These are phyloP conservation scores for Nephelium lappaceum DNA, from an alignment of 345 rosid genomes.

Conservation along the genomic window DNA sequence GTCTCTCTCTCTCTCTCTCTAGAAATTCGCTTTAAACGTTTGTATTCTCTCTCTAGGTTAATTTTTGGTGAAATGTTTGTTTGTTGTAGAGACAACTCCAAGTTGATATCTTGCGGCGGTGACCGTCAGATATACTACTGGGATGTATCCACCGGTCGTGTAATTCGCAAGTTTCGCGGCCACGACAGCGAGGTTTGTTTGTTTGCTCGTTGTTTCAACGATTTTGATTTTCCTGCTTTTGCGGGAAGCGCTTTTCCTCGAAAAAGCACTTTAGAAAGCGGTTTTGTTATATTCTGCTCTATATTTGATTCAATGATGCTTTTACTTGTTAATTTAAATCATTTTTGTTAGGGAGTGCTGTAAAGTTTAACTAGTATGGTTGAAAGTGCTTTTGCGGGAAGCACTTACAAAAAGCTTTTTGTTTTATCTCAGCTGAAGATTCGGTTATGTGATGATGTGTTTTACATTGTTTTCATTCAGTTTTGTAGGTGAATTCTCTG, in stretches of 20 bases:
- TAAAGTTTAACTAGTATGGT: neutral
- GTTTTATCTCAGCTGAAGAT: neutral
- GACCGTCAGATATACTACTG: constrained; percentile 93
- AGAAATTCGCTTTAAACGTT: neutral
- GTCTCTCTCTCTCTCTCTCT: constrained; percentile 33
- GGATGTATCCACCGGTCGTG: constrained; percentile 94
- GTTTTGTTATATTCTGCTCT: neutral
- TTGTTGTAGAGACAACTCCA: constrained; percentile 71
- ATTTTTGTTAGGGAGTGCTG: constrained; percentile 40
- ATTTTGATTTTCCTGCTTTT: neutral
- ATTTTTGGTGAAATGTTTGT: neutral
- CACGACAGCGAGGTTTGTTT: constrained; percentile 78
- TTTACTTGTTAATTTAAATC: neutral
- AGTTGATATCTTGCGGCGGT: constrained; percentile 89
- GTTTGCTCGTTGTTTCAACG: neutral
- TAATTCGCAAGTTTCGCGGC: constrained; percentile 90
- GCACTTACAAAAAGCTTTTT: neutral
- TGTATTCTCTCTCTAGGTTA: too few relatives aligned
- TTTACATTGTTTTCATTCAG: neutral
- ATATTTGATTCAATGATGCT: neutral
- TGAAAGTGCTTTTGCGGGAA: neutral
- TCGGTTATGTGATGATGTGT: neutral
- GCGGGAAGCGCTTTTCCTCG: neutral
- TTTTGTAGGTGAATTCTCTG: constrained; percentile 43
- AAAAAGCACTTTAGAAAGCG: too few relatives aligned